Evolutionary conservation across 108 stramenopile species (phyloP).

Genomic region (Cyclotella sp.): DNA sequence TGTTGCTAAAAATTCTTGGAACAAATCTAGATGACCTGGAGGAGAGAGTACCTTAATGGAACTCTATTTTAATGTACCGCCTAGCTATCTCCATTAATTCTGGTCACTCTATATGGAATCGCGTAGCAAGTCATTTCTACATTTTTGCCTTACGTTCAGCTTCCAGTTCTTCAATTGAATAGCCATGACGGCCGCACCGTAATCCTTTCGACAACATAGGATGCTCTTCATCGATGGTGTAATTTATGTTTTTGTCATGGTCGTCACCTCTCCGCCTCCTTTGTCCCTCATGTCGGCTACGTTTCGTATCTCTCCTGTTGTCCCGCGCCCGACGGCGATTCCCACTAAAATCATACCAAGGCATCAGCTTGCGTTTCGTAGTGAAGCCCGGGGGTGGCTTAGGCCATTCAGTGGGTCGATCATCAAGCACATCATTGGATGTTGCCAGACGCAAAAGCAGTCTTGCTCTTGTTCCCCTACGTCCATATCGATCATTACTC

Average conservation of each 20-base stretch:
- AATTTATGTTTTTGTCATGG: constrained; percentile 13
- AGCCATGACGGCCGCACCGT: constrained; percentile 55
- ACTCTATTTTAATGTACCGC: too few species aligned
- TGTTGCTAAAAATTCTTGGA: constrained; percentile 72
- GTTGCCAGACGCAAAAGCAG: constrained; percentile 74
- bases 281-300: constrained; percentile 40
- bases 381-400: constrained; percentile 80
- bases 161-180: constrained; percentile 75
- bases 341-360: constrained; percentile 64
- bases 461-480: constrained; percentile 70
- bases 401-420: constrained; percentile 78
- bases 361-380: constrained; percentile 71
- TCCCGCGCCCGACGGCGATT: constrained; percentile 1
- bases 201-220: constrained; percentile 43
- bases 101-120: too few species aligned
- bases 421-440: constrained; percentile 70
- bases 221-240: constrained; percentile 26
- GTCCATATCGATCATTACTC: constrained; percentile 75
- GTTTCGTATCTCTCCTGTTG: constrained; percentile 26
- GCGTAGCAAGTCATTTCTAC: constrained; percentile 6
- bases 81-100: too few species aligned
- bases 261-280: constrained; percentile 17
- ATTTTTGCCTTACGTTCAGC: constrained; percentile 60
- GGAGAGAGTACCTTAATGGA: constrained; percentile 36
- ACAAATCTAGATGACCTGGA: constrained; percentile 83